Percentiles rank a stretch among this genome's conserved stretches.
Conservation (phyloP, 2,329 filamentous ascomycete species). For the Leptographium wingfieldii region DNA sequence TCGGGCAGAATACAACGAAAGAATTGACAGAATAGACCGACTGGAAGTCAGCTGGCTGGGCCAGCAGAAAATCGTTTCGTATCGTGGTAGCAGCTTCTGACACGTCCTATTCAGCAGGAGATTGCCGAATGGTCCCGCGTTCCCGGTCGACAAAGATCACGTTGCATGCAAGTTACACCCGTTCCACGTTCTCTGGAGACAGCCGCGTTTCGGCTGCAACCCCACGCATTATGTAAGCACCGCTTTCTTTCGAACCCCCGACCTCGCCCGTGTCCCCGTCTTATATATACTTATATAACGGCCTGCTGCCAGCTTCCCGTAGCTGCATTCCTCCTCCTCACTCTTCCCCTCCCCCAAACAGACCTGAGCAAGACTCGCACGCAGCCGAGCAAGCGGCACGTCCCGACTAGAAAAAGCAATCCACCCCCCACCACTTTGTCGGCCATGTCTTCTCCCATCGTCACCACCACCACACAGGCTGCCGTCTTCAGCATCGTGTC, state of each 20-base stretch:
- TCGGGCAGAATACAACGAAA: neutral
- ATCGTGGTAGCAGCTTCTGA: neutral
- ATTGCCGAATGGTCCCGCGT: neutral
- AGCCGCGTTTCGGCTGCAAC: neutral
- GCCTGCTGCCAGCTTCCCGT: too few species aligned
- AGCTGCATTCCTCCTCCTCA: too few species aligned
- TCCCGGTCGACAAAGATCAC: neutral
- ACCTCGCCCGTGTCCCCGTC: neutral
- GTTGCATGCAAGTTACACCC: neutral
- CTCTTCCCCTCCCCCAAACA: neutral
- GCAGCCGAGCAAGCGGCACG: neutral
- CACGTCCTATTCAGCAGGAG: neutral
- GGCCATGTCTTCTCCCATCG: slow-evolving; percentile 31
- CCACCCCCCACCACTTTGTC: neutral
- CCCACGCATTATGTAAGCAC: neutral
- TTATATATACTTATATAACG: neutral
- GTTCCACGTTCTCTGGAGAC: neutral
- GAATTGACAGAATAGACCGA: neutral
- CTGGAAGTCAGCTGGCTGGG: neutral
- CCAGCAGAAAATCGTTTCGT: neutral
- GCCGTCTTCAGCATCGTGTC: slow-evolving; percentile 52
- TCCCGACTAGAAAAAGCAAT: neutral
- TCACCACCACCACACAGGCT: slow-evolving; percentile 51
- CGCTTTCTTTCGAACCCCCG: neutral
- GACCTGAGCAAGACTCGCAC: neutral